Evolutionary conservation across 495 filamentous ascomycete species (phyloP).

Genomic region (Penicillium crystallinum): DNA sequence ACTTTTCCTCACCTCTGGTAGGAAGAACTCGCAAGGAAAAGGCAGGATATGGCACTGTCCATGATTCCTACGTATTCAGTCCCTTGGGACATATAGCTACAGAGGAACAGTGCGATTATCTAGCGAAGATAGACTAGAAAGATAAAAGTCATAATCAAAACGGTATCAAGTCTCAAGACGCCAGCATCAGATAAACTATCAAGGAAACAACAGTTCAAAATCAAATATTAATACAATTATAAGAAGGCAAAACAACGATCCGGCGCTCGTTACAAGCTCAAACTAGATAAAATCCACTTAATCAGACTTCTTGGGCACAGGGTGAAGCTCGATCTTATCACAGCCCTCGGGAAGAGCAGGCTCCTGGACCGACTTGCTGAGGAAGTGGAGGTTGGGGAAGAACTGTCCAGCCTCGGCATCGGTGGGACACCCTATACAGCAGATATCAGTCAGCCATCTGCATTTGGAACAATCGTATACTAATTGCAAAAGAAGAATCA

Average conservation of each 20-base stretch:
- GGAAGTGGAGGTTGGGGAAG: slow-evolving; percentile 4
- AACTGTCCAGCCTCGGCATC: slow-evolving; percentile 2
- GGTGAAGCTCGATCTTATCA: slow-evolving; percentile 4
- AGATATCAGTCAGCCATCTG: slow-evolving; percentile 3
- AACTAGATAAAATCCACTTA: background rate
- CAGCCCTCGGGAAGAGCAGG: slow-evolving; percentile 3
- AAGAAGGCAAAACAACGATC: background rate
- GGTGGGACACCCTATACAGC: slow-evolving; percentile 3
- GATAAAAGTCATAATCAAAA: too few relatives aligned
- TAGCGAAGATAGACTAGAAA: too few relatives aligned
- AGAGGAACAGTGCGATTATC: too few relatives aligned
- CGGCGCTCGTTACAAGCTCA: background rate
- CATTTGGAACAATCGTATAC: background rate
- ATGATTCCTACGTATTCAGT: too few relatives aligned
- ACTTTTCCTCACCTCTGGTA: background rate
- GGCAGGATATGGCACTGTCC: too few relatives aligned
- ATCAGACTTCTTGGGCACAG: slow-evolving; percentile 1
- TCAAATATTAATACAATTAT: background rate
- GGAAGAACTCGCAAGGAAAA: background rate
- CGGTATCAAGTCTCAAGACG: too few relatives aligned
- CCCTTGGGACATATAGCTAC: too few relatives aligned
- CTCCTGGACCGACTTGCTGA: background rate
- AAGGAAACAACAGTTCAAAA: background rate
- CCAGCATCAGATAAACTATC: too few relatives aligned
- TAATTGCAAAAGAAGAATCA: background rate